A percentile compares a stretch with the other conserved stretches of the same genome.
phyloP scores from a whole-genome alignment of 2,329 filamentous ascomycete genomes.

The Venturia effusa region DNA sequence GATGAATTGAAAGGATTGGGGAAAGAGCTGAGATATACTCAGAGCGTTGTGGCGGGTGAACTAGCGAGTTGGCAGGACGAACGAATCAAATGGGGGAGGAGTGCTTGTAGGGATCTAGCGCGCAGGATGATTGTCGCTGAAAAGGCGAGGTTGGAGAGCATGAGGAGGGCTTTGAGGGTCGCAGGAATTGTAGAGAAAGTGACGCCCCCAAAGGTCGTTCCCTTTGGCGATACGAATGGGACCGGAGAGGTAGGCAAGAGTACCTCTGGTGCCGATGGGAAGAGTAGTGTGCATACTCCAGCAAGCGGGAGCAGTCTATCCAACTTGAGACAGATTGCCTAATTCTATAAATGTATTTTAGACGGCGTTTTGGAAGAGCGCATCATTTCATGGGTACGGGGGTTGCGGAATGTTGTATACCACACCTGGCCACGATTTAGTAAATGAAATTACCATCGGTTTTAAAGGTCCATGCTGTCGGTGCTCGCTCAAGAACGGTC shows the following conservation, averaged over 20 bases:
- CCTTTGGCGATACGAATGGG: background rate
- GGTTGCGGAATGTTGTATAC: background rate
- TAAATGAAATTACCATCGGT: background rate
- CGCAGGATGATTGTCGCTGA: constrained; percentile 71
- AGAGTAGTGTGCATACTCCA: background rate
- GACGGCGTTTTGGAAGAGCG: background rate
- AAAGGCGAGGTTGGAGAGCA: constrained; percentile 64
- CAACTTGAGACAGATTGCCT: background rate
- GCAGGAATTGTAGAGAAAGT: constrained; percentile 16
- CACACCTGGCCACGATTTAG: background rate
- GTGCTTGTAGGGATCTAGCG: constrained; percentile 66
- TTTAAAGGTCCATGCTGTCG: background rate
- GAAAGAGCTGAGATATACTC: constrained; percentile 77
- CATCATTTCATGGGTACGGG: background rate
- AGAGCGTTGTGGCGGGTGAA: constrained; percentile 85
- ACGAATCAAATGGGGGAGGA: constrained; percentile 65
- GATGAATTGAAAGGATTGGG: constrained; percentile 64
- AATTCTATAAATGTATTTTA: background rate
- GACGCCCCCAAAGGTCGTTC: background rate
- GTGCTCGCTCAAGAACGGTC: background rate
- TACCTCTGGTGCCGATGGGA: background rate
- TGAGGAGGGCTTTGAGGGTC: constrained; percentile 66
- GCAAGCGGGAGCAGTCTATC: background rate
- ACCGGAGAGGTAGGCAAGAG: background rate
- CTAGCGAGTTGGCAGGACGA: constrained; percentile 90